Evolutionary conservation across 352 stramenopile species (phyloP).

Genomic region (Pilasporangium apinafurcum): DNA sequence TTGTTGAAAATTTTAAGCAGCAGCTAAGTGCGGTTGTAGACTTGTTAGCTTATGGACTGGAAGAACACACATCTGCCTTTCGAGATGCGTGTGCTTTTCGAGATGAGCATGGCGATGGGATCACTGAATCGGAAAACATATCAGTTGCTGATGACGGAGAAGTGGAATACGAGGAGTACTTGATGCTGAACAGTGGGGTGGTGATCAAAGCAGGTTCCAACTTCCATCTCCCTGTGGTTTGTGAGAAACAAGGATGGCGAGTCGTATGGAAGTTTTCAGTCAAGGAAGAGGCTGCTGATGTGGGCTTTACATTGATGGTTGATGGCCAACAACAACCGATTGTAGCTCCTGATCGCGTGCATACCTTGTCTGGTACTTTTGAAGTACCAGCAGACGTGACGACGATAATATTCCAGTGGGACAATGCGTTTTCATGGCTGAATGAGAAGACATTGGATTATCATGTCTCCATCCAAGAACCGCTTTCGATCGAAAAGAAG

Average conservation of each 20-base stretch:
- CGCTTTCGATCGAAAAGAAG: slow-evolving; percentile 28
- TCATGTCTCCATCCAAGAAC: slow-evolving; percentile 70
- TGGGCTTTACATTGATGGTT: slow-evolving; percentile 39
- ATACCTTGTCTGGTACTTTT: slow-evolving; percentile 43
- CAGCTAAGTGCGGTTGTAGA: slow-evolving; percentile 26
- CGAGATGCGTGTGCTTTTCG: slow-evolving; percentile 54
- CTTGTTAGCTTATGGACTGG: slow-evolving; percentile 41
- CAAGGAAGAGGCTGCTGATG: slow-evolving; percentile 60
- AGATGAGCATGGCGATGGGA: slow-evolving; percentile 15
- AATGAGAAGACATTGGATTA: slow-evolving; percentile 84
- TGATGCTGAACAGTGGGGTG: slow-evolving; percentile 70
- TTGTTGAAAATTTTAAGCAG: slow-evolving; percentile 33
- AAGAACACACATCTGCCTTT: slow-evolving; percentile 54
- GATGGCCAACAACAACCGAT: slow-evolving; percentile 13
- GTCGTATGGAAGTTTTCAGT: slow-evolving; percentile 79
- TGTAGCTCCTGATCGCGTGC: slow-evolving; percentile 42
- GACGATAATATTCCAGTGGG: slow-evolving; percentile 65
- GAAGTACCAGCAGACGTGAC: slow-evolving; percentile 25
- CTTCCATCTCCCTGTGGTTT: slow-evolving; percentile 71
- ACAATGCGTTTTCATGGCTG: slow-evolving; percentile 83
- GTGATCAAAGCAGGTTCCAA: slow-evolving; percentile 69
- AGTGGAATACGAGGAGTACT: slow-evolving; percentile 63
- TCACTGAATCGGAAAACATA: neutral
- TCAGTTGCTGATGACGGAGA: neutral
- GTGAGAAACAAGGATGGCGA: slow-evolving; percentile 45